phyloP scores from a whole-genome alignment of 169 alveolate genomes.

The Plasmodium yoelii region DNA sequence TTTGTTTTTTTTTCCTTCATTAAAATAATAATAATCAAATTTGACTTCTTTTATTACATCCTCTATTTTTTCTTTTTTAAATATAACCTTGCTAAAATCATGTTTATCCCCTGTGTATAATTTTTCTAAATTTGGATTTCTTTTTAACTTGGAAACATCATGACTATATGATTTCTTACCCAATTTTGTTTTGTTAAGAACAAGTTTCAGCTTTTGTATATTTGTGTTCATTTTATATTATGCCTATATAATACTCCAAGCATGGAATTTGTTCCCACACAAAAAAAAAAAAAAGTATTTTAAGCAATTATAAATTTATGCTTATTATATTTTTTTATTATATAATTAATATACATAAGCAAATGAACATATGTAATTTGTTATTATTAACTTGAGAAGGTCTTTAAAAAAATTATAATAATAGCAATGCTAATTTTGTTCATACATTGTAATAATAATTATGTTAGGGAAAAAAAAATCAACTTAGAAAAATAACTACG shows the following conservation, averaged over 20 bases:
- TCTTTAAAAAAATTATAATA: no score
- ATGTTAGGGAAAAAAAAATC: no score
- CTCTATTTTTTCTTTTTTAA: conserved; percentile 85
- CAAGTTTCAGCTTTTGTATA: conserved; percentile 5
- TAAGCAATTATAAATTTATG: no score
- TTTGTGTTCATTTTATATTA: conserved; percentile 52
- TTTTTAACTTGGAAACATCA: conserved; percentile 25
- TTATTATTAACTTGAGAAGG: no score
- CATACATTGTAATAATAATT: no score
- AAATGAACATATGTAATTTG: no score
- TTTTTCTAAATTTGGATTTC: conserved; percentile 58
- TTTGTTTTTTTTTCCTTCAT: conserved; percentile 81
- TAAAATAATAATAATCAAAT: conserved; percentile 87
- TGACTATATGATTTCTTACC: conserved; percentile 21
- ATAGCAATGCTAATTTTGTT: no score
- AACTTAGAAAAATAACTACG: no score
- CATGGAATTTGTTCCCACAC: background rate
- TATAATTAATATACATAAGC: no score
- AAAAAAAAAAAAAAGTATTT: conserved; percentile 6
- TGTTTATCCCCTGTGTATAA: conserved; percentile 76
- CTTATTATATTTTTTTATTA: no score
- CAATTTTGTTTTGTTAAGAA: conserved; percentile 19
- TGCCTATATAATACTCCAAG: no score
- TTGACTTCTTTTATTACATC: conserved; percentile 86
- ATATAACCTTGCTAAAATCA: conserved; percentile 79